phyloP scores from a whole-genome alignment of 2,329 filamentous ascomycete species.

The Paecilomyces formosus region DNA sequence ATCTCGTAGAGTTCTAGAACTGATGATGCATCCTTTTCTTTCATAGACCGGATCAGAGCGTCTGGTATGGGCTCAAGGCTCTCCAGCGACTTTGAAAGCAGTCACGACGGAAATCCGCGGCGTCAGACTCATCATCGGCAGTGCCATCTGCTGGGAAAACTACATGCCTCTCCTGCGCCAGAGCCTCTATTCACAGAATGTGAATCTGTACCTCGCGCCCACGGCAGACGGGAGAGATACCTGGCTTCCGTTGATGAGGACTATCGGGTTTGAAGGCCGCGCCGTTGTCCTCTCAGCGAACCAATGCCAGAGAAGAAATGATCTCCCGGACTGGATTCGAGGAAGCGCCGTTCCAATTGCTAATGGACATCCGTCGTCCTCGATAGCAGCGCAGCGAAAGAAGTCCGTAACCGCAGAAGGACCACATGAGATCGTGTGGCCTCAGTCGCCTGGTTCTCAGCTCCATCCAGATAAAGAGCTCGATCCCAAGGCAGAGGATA shows the following conservation, averaged over 20 bases:
- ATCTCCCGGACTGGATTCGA: slow-evolving; percentile 53
- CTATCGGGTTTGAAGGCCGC: slow-evolving; percentile 71
- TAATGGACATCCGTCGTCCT: slow-evolving; percentile 1
- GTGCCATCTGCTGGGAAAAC: slow-evolving; percentile 94
- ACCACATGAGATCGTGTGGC: slow-evolving; percentile 42
- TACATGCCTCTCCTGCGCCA: slow-evolving; percentile 89
- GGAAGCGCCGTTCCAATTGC: slow-evolving; percentile 7
- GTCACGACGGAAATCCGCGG: slow-evolving; percentile 74
- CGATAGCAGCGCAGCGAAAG: slow-evolving; percentile 8
- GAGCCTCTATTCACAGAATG: slow-evolving; percentile 77
- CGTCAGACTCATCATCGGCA: slow-evolving; percentile 69
- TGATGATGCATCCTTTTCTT: neutral
- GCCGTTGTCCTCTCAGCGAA: slow-evolving; percentile 83
- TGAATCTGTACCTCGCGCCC: slow-evolving; percentile 85
- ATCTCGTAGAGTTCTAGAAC: neutral
- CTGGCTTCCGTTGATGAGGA: slow-evolving; percentile 77
- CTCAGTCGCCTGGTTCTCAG: slow-evolving; percentile 13
- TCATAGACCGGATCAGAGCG: slow-evolving; percentile 67
- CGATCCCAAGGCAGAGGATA: slow-evolving; percentile 4
- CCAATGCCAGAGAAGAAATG: slow-evolving; percentile 61
- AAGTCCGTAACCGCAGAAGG: slow-evolving; percentile 28
- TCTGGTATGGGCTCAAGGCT: slow-evolving; percentile 82
- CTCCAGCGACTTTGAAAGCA: slow-evolving; percentile 68
- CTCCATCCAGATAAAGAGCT: slow-evolving; percentile 10
- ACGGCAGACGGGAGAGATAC: slow-evolving; percentile 79